Conservation (phyloP, 768 basidiomycete genomes). For the Tylopilus plumbeoviolaceoides region DNA sequence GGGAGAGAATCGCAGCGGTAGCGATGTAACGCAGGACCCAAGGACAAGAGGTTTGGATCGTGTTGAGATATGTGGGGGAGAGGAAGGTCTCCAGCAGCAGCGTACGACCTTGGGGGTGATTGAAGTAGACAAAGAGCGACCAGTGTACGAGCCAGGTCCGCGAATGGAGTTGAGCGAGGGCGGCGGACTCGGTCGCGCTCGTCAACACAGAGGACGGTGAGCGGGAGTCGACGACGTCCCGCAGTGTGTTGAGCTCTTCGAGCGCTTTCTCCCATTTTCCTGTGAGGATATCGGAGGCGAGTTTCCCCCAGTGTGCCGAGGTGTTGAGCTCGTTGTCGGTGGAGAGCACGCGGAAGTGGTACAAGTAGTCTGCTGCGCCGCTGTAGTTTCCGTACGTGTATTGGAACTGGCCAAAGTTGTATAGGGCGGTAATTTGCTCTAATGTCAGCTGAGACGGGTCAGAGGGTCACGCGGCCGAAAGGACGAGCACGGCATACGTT, state of each 20-base stretch:
- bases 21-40: conserved; percentile 95
- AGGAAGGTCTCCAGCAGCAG: conserved; percentile 96
- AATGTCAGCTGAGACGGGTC: conserved; percentile 66
- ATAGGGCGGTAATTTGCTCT: conserved; percentile 92
- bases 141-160: conserved; percentile 97
- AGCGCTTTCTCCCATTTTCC: conserved; percentile 95
- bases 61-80: conserved; percentile 94
- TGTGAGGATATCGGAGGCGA: conserved; percentile 91
- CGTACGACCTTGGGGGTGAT: conserved; percentile 87
- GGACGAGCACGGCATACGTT: conserved; percentile 47
- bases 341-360: conserved; percentile 97
- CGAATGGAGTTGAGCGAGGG: conserved; percentile 84
- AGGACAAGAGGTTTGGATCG: conserved; percentile 92
- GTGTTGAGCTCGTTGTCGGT: conserved; percentile 91
- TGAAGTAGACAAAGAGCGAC: conserved; percentile 98
- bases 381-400: conserved; percentile 98
- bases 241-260: conserved; percentile 92
- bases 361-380: conserved; percentile 94
- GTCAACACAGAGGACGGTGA: conserved; percentile 48
- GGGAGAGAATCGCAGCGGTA: conserved; percentile 87
- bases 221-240: conserved; percentile 86
- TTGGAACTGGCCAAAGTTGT: conserved; percentile 98
- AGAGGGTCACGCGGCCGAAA: conserved; percentile 1
- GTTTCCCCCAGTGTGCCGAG: conserved; percentile 98
- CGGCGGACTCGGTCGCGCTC: conserved; percentile 53